A percentile compares a stretch with the other conserved stretches of the same genome.
Conservation (phyloP, 306 rosid genomes). For the Rosa lucieae region DNA sequence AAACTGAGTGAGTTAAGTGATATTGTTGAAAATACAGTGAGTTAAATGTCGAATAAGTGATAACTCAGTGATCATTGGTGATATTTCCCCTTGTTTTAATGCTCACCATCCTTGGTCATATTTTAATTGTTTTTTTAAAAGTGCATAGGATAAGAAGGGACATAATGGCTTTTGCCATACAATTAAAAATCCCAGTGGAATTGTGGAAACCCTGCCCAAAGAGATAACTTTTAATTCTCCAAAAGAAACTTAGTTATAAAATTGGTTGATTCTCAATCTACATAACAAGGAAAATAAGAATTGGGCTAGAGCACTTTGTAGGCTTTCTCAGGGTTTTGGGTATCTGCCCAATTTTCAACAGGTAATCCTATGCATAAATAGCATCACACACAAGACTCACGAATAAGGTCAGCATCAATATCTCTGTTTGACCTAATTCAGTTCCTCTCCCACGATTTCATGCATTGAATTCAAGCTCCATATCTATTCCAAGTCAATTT, state of each 20-base stretch:
- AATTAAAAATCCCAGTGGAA: conserved; percentile 1
- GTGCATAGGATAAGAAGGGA: neutral
- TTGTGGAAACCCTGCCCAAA: conserved; percentile 11
- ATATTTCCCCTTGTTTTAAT: too few species aligned
- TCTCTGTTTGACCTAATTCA: conserved; percentile 12
- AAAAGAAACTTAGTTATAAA: neutral
- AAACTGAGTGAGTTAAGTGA: too few species aligned
- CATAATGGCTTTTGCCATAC: neutral
- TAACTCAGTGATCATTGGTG: too few species aligned
- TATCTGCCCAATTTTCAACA: neutral
- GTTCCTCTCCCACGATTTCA: conserved; percentile 10
- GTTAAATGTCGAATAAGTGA: too few species aligned
- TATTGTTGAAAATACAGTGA: too few species aligned
- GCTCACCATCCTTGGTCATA: neutral
- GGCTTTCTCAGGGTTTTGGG: neutral
- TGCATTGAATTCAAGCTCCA: conserved; percentile 10
- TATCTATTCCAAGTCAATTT: conserved; percentile 7
- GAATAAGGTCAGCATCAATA: conserved; percentile 5
- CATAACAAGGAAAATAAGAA: neutral
- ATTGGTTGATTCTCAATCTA: neutral
- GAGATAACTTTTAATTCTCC: neutral
- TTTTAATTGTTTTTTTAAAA: neutral
- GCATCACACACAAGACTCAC: neutral
- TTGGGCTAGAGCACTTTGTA: neutral
- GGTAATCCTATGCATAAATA: neutral